Conservation (phyloP, 2,329 filamentous ascomycete genomes). For the Epichloe uncinata region DNA sequence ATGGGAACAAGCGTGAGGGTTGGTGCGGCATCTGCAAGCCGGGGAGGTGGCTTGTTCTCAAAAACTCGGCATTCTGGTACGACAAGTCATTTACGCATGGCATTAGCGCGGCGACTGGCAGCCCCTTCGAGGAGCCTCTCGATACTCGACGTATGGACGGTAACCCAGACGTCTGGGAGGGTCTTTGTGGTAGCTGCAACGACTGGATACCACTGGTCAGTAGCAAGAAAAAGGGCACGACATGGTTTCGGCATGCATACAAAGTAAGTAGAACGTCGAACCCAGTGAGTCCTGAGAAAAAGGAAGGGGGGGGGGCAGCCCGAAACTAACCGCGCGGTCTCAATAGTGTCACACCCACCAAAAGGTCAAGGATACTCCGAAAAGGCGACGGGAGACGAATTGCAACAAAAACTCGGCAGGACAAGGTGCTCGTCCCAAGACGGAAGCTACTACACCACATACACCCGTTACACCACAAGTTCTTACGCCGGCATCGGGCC, state of each 20-base stretch:
- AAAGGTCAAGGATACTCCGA: conserved; percentile 58
- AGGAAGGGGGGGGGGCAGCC: not conserved
- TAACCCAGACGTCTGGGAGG: conserved; percentile 72
- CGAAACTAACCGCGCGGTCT: not conserved
- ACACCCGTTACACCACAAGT: conserved; percentile 19
- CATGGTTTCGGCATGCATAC: conserved; percentile 82
- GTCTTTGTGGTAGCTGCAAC: conserved; percentile 62
- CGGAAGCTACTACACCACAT: conserved; percentile 23
- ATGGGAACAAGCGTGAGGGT: conserved; percentile 76
- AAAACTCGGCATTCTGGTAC: conserved; percentile 89
- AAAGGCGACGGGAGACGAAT: conserved; percentile 50
- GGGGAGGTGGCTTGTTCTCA: conserved; percentile 73
- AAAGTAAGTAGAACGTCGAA: conserved; percentile 41
- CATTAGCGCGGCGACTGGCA: conserved; percentile 69
- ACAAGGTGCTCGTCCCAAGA: conserved; percentile 32
- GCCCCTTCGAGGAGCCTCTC: conserved; percentile 63
- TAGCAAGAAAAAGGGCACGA: conserved; percentile 85
- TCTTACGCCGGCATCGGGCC: conserved; percentile 8
- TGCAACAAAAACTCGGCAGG: conserved; percentile 22
- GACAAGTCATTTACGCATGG: conserved; percentile 85
- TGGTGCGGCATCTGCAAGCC: conserved; percentile 87
- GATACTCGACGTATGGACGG: conserved; percentile 65
- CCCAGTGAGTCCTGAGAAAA: conserved; percentile 2
- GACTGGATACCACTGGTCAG: conserved; percentile 73
- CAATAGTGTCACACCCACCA: conserved; percentile 55